Percentiles rank a stretch among this genome's conserved stretches.
Evolutionary conservation across 2,329 filamentous ascomycete species (phyloP).

Genomic region (Leptographium procerum): DNA sequence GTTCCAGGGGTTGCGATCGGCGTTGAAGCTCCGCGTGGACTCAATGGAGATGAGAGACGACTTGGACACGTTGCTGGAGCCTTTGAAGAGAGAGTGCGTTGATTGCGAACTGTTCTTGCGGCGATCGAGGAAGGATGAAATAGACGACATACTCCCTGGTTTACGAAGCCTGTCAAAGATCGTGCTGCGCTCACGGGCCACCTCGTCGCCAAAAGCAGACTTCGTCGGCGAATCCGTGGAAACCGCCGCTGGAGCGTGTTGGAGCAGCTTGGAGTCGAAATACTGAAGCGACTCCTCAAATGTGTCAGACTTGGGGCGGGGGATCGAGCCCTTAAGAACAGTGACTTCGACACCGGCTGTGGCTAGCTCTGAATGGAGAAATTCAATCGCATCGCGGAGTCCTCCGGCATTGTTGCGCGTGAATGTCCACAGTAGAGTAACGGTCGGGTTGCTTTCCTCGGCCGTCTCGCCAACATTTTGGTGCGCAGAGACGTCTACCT

Average conservation of each 20-base stretch:
- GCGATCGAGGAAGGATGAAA: constrained; percentile 89
- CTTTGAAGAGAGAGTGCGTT: constrained; percentile 80
- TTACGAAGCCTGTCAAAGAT: constrained; percentile 92
- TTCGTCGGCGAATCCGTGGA: constrained; percentile 83
- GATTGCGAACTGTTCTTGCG: constrained; percentile 90
- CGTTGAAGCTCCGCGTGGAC: constrained; percentile 78
- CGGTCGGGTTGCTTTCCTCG: constrained; percentile 44
- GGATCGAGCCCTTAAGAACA: constrained; percentile 86
- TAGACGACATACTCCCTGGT: constrained; percentile 85
- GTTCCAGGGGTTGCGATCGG: constrained; percentile 96
- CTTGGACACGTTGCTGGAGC: constrained; percentile 81
- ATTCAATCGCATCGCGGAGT: constrained; percentile 91
- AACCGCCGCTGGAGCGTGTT: constrained; percentile 74
- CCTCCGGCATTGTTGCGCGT: constrained; percentile 96
- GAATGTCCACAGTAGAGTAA: constrained; percentile 65
- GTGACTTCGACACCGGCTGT: constrained; percentile 79
- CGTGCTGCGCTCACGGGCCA: constrained; percentile 64
- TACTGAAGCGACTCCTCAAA: constrained; percentile 96
- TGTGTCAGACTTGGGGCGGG: constrained; percentile 95
- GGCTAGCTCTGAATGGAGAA: constrained; percentile 75
- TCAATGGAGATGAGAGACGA: constrained; percentile 93
- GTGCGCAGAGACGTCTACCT: constrained; percentile 73
- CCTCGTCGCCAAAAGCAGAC: constrained; percentile 69
- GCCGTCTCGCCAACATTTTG: constrained; percentile 48
- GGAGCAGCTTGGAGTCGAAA: constrained; percentile 92